Base-by-base conservation (phyloP, 2,329 filamentous ascomycete genomes). In the Exutisphaerella laricina region DNA sequence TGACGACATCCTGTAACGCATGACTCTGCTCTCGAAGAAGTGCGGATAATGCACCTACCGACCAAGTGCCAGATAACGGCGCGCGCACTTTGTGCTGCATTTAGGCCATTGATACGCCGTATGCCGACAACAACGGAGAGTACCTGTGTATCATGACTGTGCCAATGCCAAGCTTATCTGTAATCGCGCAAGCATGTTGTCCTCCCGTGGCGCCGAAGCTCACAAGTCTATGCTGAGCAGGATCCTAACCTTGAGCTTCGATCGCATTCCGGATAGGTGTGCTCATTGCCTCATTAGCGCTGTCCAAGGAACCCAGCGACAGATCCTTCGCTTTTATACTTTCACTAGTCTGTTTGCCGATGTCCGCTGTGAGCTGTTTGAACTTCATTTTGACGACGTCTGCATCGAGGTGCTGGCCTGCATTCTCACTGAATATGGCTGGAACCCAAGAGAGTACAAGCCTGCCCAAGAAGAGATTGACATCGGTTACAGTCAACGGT, bases 121-220 rank as follows among this genome's bases (percentile, higher is more conserved):
- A 46, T 2, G 44, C 44, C 1, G 87, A 92, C 1, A 94, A 71
- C 0, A 94, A 84, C 0, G 85, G 89, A 0, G 87, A 92, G 62
- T 92, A 89, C 40, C 82, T 72, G 61, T 92, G 88, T 4, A 94
- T 75, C 7, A 94, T 72, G 21, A 92, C 88, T 58, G 89, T 85
- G 21, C 76, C 77, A 50, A 94, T 87, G 0, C 86, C 86, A 1
- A 94, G 70, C 3, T 83, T 83, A 53, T 85, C 79, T 1, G 85
- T 87, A 53, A 94, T 90, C 1, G 85, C 85, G 16, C 88, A 84
- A 1, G 87, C 88, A 57, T 94, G 87, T 61, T 94, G 87, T 0
- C 87, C 87, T 36, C 88, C 88, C 0, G 88, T 88, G 41, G 88
- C 88, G 25, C 88, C 88, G 65, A 95, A 95, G 0, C 85, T 90